Evolutionary conservation across 495 filamentous ascomycete genomes (phyloP).

Genomic region (Annulohypoxylon stygium): DNA sequence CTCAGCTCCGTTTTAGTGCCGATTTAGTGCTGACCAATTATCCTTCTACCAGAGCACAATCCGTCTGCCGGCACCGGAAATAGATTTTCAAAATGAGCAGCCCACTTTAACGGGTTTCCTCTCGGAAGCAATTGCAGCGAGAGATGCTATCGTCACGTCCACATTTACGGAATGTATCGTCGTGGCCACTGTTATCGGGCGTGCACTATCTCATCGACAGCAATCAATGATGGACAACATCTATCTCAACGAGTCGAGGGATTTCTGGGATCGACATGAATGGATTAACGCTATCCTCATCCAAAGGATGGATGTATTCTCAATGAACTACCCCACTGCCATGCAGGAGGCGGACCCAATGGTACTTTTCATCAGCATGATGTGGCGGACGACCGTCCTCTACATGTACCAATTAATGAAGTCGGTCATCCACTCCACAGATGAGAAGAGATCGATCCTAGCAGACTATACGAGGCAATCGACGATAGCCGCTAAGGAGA

Average conservation of each 20-base stretch:
- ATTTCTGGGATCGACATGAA: slow-evolving; percentile 64
- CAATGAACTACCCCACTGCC: slow-evolving; percentile 49
- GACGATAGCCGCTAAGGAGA: slow-evolving; percentile 57
- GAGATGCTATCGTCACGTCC: slow-evolving; percentile 52
- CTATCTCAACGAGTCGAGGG: slow-evolving; percentile 41
- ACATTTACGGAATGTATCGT: slow-evolving; percentile 63
- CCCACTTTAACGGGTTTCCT: slow-evolving; percentile 59
- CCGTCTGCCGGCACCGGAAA: slow-evolving; percentile 63
- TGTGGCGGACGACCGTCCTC: slow-evolving; percentile 61
- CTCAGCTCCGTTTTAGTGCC: not conserved
- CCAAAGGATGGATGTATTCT: slow-evolving; percentile 54
- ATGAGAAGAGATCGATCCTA: slow-evolving; percentile 45
- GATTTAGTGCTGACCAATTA: slow-evolving; percentile 28
- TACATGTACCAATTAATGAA: slow-evolving; percentile 57
- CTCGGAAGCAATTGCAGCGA: slow-evolving; percentile 55
- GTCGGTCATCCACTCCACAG: slow-evolving; percentile 32
- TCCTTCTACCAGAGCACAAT: slow-evolving; percentile 53
- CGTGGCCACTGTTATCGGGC: slow-evolving; percentile 62
- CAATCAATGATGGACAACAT: slow-evolving; percentile 48
- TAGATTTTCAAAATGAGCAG: slow-evolving; percentile 64
- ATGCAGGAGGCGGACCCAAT: slow-evolving; percentile 61
- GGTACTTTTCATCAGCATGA: slow-evolving; percentile 59
- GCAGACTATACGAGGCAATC: slow-evolving; percentile 55
- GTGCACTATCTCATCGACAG: slow-evolving; percentile 60
- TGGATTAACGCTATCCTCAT: slow-evolving; percentile 61